Evolutionary conservation across 1,284 basidiomycete genomes (phyloP).

Genomic region (Sphagnurus paluster): DNA sequence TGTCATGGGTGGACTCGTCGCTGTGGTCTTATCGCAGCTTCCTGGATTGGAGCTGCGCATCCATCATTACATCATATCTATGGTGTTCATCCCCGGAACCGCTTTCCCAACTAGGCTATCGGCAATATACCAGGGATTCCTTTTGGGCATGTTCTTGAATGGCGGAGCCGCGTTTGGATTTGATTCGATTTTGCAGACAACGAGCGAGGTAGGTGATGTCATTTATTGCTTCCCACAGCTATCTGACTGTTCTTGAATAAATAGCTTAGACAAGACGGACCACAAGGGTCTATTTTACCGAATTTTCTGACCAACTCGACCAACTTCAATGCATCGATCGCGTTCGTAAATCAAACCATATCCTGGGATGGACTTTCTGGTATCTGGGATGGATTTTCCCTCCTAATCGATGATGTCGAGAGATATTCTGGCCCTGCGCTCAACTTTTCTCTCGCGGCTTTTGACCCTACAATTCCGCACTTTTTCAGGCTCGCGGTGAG

Average conservation of each 20-base stretch:
- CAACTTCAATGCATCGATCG: slow-evolving; percentile 56
- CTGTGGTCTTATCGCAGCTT: slow-evolving; percentile 67
- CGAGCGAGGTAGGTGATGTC: slow-evolving; percentile 51
- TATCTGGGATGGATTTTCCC: slow-evolving; percentile 76
- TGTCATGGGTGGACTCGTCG: slow-evolving; percentile 62
- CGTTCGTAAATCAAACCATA: slow-evolving; percentile 58
- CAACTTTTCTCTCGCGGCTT: slow-evolving; percentile 65
- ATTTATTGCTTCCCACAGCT: neutral
- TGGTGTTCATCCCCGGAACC: slow-evolving; percentile 75
- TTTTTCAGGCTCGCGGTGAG: slow-evolving; percentile 84
- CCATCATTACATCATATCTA: slow-evolving; percentile 78
- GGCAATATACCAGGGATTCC: slow-evolving; percentile 77
- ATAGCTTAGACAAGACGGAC: slow-evolving; percentile 74
- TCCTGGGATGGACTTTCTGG: slow-evolving; percentile 61
- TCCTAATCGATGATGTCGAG: slow-evolving; percentile 86
- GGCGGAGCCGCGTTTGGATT: slow-evolving; percentile 79
- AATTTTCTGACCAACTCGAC: slow-evolving; percentile 73
- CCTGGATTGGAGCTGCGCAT: slow-evolving; percentile 68
- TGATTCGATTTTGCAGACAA: slow-evolving; percentile 79
- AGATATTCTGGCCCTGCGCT: slow-evolving; percentile 66
- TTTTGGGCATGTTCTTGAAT: slow-evolving; percentile 82
- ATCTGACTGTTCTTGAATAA: slow-evolving; percentile 6
- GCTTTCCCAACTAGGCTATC: slow-evolving; percentile 82
- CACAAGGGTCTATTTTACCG: slow-evolving; percentile 69
- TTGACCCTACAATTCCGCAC: slow-evolving; percentile 68